Conservation (phyloP, 345 rosid species). For the Salix viminalis region DNA sequence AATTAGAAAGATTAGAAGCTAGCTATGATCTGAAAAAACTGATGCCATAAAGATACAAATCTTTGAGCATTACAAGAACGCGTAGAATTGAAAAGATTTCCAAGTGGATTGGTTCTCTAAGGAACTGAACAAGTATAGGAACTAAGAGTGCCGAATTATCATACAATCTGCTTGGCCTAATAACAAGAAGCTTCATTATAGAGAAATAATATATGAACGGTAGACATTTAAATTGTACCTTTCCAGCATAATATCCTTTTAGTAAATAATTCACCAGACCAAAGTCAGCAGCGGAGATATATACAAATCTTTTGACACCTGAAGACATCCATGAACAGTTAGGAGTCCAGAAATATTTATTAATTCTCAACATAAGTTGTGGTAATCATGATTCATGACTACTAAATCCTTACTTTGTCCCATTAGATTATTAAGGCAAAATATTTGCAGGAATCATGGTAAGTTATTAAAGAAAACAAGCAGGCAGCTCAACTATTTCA, state of each 20-base stretch:
- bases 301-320: constrained; percentile 88
- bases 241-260: constrained; percentile 86
- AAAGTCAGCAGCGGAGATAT: constrained; percentile 93
- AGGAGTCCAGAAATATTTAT: neutral
- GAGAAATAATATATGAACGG: neutral
- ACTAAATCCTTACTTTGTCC: neutral
- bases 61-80: neutral
- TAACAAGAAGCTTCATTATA: neutral
- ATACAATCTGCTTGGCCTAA: neutral
- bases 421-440: neutral
- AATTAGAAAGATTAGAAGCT: neutral
- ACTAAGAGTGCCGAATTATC: neutral
- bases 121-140: neutral
- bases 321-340: constrained; percentile 1
- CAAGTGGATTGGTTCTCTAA: neutral
- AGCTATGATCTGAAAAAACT: constrained; percentile 2
- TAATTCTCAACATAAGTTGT: neutral
- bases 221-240: constrained; percentile 60
- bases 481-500: neutral
- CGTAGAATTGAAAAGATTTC: neutral
- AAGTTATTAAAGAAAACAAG: neutral
- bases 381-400: no score
- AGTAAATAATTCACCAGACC: constrained; percentile 72
- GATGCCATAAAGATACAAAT: neutral
- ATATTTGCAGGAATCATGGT: neutral